A percentile compares a stretch with the other conserved stretches of the same genome.
Evolutionary conservation across 1,284 basidiomycete species (phyloP).

Genomic region (Ustilago sp.): DNA sequence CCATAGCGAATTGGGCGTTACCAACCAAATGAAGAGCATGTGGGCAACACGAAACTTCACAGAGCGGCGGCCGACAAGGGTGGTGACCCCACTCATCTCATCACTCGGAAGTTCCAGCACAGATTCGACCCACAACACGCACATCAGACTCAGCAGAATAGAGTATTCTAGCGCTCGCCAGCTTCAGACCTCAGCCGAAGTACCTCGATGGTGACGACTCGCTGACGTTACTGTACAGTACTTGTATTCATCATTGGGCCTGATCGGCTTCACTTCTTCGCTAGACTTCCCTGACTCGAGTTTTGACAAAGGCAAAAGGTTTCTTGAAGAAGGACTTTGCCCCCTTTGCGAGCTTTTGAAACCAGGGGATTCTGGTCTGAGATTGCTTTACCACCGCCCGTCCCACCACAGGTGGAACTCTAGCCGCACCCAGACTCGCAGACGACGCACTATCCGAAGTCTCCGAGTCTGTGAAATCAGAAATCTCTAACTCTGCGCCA

Average conservation of each 20-base stretch:
- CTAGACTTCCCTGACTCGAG: not conserved
- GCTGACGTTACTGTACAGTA: not conserved
- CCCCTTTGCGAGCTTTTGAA: not conserved
- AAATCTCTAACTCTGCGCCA: no score
- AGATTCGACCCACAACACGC: no score
- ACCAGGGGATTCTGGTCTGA: not conserved
- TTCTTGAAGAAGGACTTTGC: not conserved
- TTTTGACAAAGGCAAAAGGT: not conserved
- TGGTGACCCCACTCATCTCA: not conserved
- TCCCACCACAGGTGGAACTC: not conserved
- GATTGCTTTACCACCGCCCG: not conserved
- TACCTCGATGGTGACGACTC: not conserved
- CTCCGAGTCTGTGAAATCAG: no score
- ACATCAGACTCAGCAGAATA: no score
- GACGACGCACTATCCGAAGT: no score
- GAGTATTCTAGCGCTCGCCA: no score
- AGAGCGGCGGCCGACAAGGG: not conserved
- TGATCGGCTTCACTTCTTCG: not conserved
- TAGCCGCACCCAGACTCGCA: no score
- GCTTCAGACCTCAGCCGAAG: not conserved
- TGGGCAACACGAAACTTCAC: not conserved
- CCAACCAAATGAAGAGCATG: not conserved
- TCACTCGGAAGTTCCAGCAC: not conserved
- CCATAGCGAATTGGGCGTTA: not conserved
- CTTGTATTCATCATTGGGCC: no score